A percentile compares a stretch with the other conserved stretches of the same genome.
Conservation (phyloP, 1,284 basidiomycete genomes). For the Hemileccinum hortonii region DNA sequence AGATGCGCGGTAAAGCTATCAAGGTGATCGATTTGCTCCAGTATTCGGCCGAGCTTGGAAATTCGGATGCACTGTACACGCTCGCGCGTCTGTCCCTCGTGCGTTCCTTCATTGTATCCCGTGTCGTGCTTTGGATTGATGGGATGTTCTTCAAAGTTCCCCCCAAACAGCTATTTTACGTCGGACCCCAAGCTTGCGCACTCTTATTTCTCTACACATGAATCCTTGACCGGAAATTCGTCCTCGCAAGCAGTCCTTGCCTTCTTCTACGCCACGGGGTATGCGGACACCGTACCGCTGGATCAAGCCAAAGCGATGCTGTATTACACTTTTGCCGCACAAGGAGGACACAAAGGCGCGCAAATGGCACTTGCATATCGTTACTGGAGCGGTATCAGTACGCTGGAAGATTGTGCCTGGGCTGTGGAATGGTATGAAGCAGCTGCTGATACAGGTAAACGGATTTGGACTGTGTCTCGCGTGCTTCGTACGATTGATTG, state of each 20-base stretch:
- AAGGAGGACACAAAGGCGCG: slow-evolving; percentile 82
- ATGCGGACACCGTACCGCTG: slow-evolving; percentile 65
- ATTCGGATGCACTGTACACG: slow-evolving; percentile 71
- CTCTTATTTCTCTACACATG: slow-evolving; percentile 59
- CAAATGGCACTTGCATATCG: slow-evolving; percentile 94
- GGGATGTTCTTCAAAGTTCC: slow-evolving; percentile 49
- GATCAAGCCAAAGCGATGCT: slow-evolving; percentile 80
- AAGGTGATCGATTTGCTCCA: slow-evolving; percentile 76
- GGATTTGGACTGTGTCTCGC: slow-evolving; percentile 28
- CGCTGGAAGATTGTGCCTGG: slow-evolving; percentile 78
- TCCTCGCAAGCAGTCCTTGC: slow-evolving; percentile 82
- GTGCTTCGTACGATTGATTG: not conserved
- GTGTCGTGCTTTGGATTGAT: not conserved
- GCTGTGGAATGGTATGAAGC: slow-evolving; percentile 86
- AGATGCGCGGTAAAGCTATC: slow-evolving; percentile 62
- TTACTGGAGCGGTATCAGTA: slow-evolving; percentile 94
- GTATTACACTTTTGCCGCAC: slow-evolving; percentile 91
- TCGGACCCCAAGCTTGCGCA: slow-evolving; percentile 62
- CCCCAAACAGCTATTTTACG: slow-evolving; percentile 63
- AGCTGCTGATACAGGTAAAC: slow-evolving; percentile 78
- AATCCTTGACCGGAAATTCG: slow-evolving; percentile 69
- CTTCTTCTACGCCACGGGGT: slow-evolving; percentile 87
- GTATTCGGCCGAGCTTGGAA: slow-evolving; percentile 77
- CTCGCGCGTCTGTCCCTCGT: slow-evolving; percentile 68
- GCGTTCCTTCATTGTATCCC: slow-evolving; percentile 6